Evolutionary conservation across 495 filamentous ascomycete species (phyloP).

Genomic region (Tuber calosporum): DNA sequence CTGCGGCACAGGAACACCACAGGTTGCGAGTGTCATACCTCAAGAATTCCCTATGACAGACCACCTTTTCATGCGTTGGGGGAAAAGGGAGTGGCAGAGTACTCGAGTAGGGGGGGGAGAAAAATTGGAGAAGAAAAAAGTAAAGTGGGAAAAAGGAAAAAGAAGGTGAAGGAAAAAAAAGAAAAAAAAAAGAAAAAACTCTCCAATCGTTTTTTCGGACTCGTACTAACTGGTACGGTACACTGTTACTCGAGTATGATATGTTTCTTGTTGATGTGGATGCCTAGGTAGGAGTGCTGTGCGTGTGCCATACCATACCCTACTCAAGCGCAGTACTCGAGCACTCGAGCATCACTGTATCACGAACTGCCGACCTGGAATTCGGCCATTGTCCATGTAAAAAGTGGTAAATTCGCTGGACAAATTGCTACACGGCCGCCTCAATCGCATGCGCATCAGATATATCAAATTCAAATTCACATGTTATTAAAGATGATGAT

Average conservation of each 20-base stretch:
- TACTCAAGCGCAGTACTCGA: too few relatives aligned
- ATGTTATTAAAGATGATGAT: neutral
- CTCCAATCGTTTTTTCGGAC: neutral
- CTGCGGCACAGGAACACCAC: conserved; percentile 2
- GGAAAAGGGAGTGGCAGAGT: neutral
- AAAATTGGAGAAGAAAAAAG: neutral
- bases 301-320: neutral
- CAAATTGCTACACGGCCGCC: neutral
- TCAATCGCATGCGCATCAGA: neutral
- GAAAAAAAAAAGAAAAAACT: neutral
- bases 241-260: too few relatives aligned
- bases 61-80: neutral
- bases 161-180: neutral
- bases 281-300: neutral
- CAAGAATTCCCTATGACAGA: neutral
- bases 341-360: too few relatives aligned
- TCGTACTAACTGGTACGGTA: too few relatives aligned
- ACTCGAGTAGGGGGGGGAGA: neutral
- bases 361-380: neutral
- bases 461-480: neutral
- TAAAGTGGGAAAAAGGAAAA: too few relatives aligned
- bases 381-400: neutral
- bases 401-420: neutral
- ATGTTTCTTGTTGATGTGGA: neutral
- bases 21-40: neutral